These are phyloP conservation scores for Articulospora tetracladia DNA, from an alignment of 495 filamentous ascomycete species.

Conservation along the genomic window DNA sequence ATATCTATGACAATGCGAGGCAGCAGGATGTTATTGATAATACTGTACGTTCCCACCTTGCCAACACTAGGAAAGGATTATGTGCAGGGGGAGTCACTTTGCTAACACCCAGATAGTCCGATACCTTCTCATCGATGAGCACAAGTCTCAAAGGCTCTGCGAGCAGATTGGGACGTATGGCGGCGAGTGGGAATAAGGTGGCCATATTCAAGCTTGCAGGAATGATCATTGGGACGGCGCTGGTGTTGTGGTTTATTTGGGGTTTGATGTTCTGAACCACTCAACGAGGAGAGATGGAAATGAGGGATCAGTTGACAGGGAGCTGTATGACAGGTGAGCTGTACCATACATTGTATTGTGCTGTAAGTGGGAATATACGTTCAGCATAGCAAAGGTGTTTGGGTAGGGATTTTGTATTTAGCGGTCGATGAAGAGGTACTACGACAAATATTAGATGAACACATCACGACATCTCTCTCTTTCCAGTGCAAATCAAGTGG, in stretches of 20 bases:
- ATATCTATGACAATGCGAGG: constrained; percentile 94
- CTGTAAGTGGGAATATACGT: constrained; percentile 10
- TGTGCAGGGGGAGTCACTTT: background rate
- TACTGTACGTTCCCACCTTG: constrained; percentile 53
- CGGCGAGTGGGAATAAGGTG: constrained; percentile 82
- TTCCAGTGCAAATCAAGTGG: background rate
- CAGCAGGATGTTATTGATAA: constrained; percentile 82
- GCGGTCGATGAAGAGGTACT: background rate
- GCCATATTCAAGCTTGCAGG: constrained; percentile 85
- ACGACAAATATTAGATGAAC: background rate
- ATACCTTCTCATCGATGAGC: constrained; percentile 57
- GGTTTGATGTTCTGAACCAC: constrained; percentile 59
- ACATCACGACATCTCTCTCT: background rate
- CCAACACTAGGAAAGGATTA: background rate
- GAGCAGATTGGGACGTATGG: constrained; percentile 85
- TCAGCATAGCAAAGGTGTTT: constrained; percentile 26
- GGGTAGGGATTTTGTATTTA: constrained; percentile 6
- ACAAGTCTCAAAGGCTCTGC: constrained; percentile 79
- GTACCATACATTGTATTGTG: constrained; percentile 18
- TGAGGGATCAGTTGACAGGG: background rate
- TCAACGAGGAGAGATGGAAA: constrained; percentile 8
- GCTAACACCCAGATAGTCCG: constrained; percentile 29
- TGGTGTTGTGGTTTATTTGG: constrained; percentile 70
- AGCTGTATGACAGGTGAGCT: background rate
- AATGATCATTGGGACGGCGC: constrained; percentile 69